These are phyloP conservation scores for Microsporum canis DNA, from an alignment of 2,329 filamentous ascomycete species.

Conservation along the genomic window DNA sequence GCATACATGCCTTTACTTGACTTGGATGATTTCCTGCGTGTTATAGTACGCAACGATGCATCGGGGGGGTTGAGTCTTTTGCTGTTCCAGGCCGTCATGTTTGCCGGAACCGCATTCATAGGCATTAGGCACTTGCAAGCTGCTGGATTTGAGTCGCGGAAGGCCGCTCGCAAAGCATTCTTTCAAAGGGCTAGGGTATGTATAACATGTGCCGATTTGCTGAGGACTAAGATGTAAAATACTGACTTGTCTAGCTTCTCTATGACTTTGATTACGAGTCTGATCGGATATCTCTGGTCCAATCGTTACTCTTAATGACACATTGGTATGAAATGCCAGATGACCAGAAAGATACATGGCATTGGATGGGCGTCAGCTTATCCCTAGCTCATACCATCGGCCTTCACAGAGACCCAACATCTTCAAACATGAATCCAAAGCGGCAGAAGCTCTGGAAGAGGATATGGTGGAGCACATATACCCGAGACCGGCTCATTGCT, in stretches of 20 bases:
- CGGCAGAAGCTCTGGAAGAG: slow-evolving; percentile 83
- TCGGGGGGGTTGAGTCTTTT: slow-evolving; percentile 66
- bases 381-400: slow-evolving; percentile 90
- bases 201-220: slow-evolving; percentile 14
- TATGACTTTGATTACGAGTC: slow-evolving; percentile 95
- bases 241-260: slow-evolving; percentile 47
- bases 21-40: slow-evolving; percentile 46
- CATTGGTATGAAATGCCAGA: slow-evolving; percentile 97
- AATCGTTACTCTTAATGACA: slow-evolving; percentile 81
- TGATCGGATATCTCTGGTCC: slow-evolving; percentile 78
- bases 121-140: slow-evolving; percentile 64
- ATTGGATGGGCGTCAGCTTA: slow-evolving; percentile 95
- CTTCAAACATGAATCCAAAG: slow-evolving; percentile 59
- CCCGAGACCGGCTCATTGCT: slow-evolving; percentile 84
- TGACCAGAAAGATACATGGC: slow-evolving; percentile 96
- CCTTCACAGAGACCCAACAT: slow-evolving; percentile 72
- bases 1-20: slow-evolving; percentile 86
- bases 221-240: neutral
- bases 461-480: slow-evolving; percentile 97
- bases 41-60: slow-evolving; percentile 56
- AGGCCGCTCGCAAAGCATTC: slow-evolving; percentile 74
- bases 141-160: slow-evolving; percentile 66
- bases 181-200: slow-evolving; percentile 77
- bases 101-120: slow-evolving; percentile 78
- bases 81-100: slow-evolving; percentile 91